Conservation (phyloP, 2,329 filamentous ascomycete species). For the Mycosphaerella arachidis region DNA sequence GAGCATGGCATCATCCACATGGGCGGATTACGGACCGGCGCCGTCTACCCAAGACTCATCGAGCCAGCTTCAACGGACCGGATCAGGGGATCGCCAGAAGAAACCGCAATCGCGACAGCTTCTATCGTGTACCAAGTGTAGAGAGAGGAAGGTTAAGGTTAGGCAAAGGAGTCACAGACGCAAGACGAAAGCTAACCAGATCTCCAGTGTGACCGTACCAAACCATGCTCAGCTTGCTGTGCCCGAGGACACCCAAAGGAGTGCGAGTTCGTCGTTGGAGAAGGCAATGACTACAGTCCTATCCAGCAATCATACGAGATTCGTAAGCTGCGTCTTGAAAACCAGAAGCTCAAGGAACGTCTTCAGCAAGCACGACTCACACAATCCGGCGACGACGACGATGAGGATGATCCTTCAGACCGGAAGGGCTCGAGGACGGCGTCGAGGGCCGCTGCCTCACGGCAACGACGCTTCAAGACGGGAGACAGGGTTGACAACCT, state of each 20-base stretch:
- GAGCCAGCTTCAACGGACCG: constrained; percentile 18
- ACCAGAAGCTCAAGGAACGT: constrained; percentile 42
- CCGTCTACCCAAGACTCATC: constrained; percentile 21
- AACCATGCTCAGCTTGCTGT: constrained; percentile 48
- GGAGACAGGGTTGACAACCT: constrained; percentile 42
- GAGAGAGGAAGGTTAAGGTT: constrained; percentile 48
- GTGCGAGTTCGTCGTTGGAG: constrained; percentile 44
- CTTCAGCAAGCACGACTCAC: constrained; percentile 32
- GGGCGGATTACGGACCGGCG: constrained; percentile 26
- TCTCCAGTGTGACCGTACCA: constrained; percentile 45
- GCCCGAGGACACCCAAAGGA: constrained; percentile 45
- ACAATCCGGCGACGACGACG: constrained; percentile 36
- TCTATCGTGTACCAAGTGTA: constrained; percentile 47
- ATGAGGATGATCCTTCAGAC: constrained; percentile 30
- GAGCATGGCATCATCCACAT: constrained; percentile 28
- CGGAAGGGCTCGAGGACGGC: constrained; percentile 22
- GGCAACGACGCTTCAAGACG: constrained; percentile 35
- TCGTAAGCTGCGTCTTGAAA: constrained; percentile 43
- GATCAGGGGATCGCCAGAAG: constrained; percentile 33
- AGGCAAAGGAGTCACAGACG: constrained; percentile 1
- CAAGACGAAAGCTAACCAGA: constrained; percentile 8
- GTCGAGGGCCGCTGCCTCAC: constrained; percentile 23
- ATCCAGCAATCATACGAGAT: constrained; percentile 48
- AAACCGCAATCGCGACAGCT: constrained; percentile 42
- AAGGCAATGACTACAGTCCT: constrained; percentile 44